Conservation (phyloP, 495 filamentous ascomycete species). For the Jackrogersella minutella region DNA sequence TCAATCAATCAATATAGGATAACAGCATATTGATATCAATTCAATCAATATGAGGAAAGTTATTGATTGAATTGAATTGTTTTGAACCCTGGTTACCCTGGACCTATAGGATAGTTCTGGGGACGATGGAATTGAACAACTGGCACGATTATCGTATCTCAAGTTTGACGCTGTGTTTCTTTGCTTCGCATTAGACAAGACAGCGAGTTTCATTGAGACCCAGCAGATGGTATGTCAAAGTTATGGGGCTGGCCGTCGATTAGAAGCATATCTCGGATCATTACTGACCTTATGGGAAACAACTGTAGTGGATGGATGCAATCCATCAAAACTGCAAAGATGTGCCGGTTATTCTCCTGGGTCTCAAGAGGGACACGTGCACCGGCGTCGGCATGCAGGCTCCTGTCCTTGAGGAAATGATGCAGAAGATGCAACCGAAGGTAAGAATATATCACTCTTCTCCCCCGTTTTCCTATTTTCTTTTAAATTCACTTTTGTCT, state of each 20-base stretch:
- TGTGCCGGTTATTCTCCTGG: slow-evolving; percentile 37
- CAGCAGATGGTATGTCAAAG: slow-evolving; percentile 29
- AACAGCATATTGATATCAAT: too few species aligned
- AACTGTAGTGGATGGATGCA: slow-evolving; percentile 33
- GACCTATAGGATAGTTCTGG: slow-evolving; percentile 48
- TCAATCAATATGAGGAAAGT: too few species aligned
- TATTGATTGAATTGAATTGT: too few species aligned
- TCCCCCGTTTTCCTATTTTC: background rate
- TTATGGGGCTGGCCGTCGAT: background rate
- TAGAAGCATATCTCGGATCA: background rate
- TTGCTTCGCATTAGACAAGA: slow-evolving; percentile 39
- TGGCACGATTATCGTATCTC: slow-evolving; percentile 40
- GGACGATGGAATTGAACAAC: slow-evolving; percentile 30
- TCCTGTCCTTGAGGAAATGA: slow-evolving; percentile 25
- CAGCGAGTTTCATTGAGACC: slow-evolving; percentile 6
- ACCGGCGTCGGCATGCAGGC: slow-evolving; percentile 19
- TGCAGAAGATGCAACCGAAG: slow-evolving; percentile 11
- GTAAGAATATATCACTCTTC: slow-evolving; percentile 11
- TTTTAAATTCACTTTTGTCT: too few species aligned
- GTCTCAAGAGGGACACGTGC: slow-evolving; percentile 41
- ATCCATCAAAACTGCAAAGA: slow-evolving; percentile 34
- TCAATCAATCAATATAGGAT: too few species aligned
- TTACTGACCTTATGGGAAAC: slow-evolving; percentile 9
- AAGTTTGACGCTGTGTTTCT: slow-evolving; percentile 45
- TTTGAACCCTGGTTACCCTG: too few species aligned